Evolutionary conservation across 129 eudicot species (phyloP).

Genomic region (Flaveria linearis): DNA sequence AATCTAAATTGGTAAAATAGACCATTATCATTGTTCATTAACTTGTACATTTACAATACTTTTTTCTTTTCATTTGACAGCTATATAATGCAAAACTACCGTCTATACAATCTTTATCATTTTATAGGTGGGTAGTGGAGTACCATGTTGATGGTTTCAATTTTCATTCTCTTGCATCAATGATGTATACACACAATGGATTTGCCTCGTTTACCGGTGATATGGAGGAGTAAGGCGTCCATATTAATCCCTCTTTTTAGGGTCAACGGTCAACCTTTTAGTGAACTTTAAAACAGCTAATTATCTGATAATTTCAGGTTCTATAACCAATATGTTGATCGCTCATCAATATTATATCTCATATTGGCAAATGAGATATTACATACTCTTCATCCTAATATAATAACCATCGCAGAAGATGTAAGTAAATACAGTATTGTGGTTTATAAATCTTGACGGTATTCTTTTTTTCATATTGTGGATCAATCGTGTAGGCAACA

Average conservation of each 20-base stretch:
- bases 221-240: slow-evolving; percentile 85
- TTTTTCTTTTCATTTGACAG: slow-evolving; percentile 11
- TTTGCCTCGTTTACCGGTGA: slow-evolving; percentile 93
- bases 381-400: slow-evolving; percentile 87
- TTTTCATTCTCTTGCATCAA: slow-evolving; percentile 89
- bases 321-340: slow-evolving; percentile 92
- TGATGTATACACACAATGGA: slow-evolving; percentile 97
- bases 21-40: slow-evolving; percentile 15
- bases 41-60: background rate
- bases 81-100: background rate
- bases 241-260: background rate
- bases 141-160: slow-evolving; percentile 91
- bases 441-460: slow-evolving; percentile 26
- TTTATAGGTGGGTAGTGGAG: slow-evolving; percentile 94
- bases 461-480: background rate
- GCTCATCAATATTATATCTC: slow-evolving; percentile 79
- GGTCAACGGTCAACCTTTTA: background rate
- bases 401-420: slow-evolving; percentile 95
- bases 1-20: slow-evolving; percentile 79
- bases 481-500: slow-evolving; percentile 51
- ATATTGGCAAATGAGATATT: slow-evolving; percentile 82
- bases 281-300: slow-evolving; percentile 10
- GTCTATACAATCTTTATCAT: slow-evolving; percentile 14
- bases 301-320: slow-evolving; percentile 53
- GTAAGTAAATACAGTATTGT: slow-evolving; percentile 43